Evolutionary conservation across 2,329 filamentous ascomycete species (phyloP).

Genomic region (Amylocarpus encephaloides): DNA sequence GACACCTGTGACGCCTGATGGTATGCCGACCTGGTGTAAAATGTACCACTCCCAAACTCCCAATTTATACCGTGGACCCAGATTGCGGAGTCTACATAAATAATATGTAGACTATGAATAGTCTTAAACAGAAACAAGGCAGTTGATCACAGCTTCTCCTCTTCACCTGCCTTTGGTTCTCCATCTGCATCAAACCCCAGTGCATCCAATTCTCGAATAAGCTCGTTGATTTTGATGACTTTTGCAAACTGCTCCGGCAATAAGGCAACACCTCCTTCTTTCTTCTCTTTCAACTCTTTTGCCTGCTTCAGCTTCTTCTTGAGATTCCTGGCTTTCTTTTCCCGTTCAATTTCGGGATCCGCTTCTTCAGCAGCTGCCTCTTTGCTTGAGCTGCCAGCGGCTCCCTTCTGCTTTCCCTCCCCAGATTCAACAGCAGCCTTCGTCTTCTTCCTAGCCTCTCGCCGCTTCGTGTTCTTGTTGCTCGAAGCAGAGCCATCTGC

Average conservation of each 20-base stretch:
- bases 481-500: conserved; percentile 45
- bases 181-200: conserved; percentile 79
- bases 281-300: conserved; percentile 82
- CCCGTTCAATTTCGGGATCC: conserved; percentile 70
- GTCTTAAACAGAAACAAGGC: background rate
- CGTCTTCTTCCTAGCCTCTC: conserved; percentile 59
- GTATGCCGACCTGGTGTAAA: no score
- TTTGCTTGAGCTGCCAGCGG: conserved; percentile 11
- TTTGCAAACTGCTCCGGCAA: conserved; percentile 95
- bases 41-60: no score
- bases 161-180: conserved; percentile 44
- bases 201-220: conserved; percentile 78
- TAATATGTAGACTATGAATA: background rate
- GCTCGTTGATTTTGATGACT: conserved; percentile 92
- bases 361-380: conserved; percentile 35
- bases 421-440: conserved; percentile 34
- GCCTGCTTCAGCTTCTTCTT: conserved; percentile 95
- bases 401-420: conserved; percentile 38
- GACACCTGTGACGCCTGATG: no score
- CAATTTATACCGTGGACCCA: no score
- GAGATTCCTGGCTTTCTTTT: conserved; percentile 87
- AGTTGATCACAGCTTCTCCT: conserved; percentile 9
- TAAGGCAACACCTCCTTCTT: conserved; percentile 75
- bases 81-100: no score
- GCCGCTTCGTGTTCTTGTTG: conserved; percentile 82